A percentile compares a stretch with the other conserved stretches of the same genome.
phyloP scores from a whole-genome alignment of 139 green algal species.

The Diplosphaera chodatii region DNA sequence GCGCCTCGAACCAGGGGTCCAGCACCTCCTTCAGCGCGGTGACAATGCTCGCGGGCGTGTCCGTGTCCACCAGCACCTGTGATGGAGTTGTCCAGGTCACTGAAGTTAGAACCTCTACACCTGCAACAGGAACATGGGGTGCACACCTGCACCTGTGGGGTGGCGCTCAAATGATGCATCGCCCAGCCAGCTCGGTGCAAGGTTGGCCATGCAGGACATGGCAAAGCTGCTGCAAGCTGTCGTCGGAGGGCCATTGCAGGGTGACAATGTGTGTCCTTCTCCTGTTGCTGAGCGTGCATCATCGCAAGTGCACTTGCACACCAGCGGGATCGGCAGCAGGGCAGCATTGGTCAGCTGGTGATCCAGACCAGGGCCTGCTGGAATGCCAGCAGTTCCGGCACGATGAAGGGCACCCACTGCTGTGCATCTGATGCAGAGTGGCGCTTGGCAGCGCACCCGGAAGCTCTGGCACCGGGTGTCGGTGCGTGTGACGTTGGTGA shows the following conservation, averaged over 20 bases:
- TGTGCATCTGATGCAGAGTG: neutral
- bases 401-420: neutral
- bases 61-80: slow-evolving; percentile 42
- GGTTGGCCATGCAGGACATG: too few species aligned
- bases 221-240: too few species aligned
- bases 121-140: too few species aligned
- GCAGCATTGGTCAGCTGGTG: neutral
- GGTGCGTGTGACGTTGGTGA: slow-evolving; percentile 42
- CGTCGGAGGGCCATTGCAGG: too few species aligned
- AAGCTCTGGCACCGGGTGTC: slow-evolving; percentile 30
- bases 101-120: too few species aligned
- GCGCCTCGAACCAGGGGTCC: slow-evolving; percentile 19
- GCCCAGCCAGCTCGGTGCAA: too few species aligned
- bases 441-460: slow-evolving; percentile 12
- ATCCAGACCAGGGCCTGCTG: neutral
- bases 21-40: slow-evolving; percentile 23
- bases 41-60: slow-evolving; percentile 20
- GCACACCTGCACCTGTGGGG: too few species aligned
- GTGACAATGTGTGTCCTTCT: too few species aligned
- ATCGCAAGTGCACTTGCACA: neutral
- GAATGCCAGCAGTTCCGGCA: neutral
- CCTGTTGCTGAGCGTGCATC: too few species aligned
- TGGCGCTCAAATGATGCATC: too few species aligned
- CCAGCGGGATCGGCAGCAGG: too few species aligned
- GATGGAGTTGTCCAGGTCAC: too few species aligned